Percentiles rank a stretch among this genome's conserved stretches.
These are phyloP conservation scores for Neurospora tetraspora DNA, from an alignment of 495 filamentous ascomycete species.

Conservation along the genomic window DNA sequence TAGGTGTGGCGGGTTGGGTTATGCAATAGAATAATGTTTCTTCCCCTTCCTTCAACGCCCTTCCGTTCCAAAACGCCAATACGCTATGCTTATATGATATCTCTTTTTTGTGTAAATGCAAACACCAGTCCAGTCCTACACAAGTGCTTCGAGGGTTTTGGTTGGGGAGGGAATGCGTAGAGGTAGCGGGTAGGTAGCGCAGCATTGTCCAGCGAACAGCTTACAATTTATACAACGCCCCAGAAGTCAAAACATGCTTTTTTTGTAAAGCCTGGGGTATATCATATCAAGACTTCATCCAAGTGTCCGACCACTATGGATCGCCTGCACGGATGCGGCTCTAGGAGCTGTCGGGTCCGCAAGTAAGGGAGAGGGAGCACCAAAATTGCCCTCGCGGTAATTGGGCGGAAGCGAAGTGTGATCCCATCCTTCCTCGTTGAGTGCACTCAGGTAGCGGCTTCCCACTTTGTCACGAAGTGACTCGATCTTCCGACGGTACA, in stretches of 20 bases:
- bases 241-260: constrained; percentile 1
- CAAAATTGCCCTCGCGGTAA: constrained; percentile 29
- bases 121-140: neutral
- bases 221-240: constrained; percentile 9
- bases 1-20: neutral
- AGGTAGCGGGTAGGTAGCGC: constrained; percentile 6
- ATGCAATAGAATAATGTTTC: neutral
- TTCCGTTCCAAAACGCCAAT: constrained; percentile 10
- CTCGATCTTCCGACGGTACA: constrained; percentile 78
- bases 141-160: neutral
- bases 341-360: constrained; percentile 33
- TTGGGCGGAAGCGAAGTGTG: constrained; percentile 22
- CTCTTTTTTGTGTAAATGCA: constrained; percentile 5
- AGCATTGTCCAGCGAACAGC: constrained; percentile 6
- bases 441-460: constrained; percentile 71
- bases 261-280: constrained; percentile 15
- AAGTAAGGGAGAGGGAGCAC: constrained; percentile 29
- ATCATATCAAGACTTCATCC: constrained; percentile 26
- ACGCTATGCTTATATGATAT: constrained; percentile 18
- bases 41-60: constrained; percentile 3
- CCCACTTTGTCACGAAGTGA: constrained; percentile 75
- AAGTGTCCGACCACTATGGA: constrained; percentile 39
- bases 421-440: constrained; percentile 68
- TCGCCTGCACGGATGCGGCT: constrained; percentile 37
- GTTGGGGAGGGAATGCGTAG: neutral